Evolutionary conservation across 1,139 yeast species (phyloP), one percentile per base, ranked within the genome.

Genomic region (Hyphopichia buzzinii): DNA sequence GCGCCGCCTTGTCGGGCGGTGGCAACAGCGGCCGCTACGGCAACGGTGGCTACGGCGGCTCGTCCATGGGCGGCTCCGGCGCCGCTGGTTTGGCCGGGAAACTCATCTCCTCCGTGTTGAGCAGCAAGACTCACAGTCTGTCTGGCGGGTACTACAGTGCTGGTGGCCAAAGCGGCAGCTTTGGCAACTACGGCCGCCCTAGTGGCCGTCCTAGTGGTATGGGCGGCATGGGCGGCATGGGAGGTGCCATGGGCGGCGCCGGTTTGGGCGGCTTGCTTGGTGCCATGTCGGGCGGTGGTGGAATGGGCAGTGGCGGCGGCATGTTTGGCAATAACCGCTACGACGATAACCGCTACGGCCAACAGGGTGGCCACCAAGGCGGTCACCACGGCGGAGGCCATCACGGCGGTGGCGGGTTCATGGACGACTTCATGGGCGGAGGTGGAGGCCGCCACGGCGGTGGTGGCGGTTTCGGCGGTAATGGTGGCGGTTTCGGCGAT

Each of bases 191-290:
- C 27, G 14, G 27, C 10, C 15, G 29, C 4, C 29, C 29, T 11
- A 12, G 17, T 11, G 27, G 27, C 8, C 27, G 27, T 8, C 27
- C 27, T n/a, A n/a, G 74, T 40, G 84, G 84, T 43, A 77, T 77
- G 82, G 77, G 67, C 34, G 73, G 81, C 42, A 14, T 29, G 21
- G 32, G 35, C 26, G 38, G 38, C 8, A 23, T 25, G 19, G 35
- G 38, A 15, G 33, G 25, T 11, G 39, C 32, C 8, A 24, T 36
- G 30, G 42, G 42, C 12, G 41, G 41, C 14, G 27, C 17, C 16
- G 29, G 29, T 5, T 60, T 61, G 43, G 79, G 75, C 38, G 82
- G 82, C 48, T 10, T 19, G 8, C 74, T 75, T 79, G 75, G 75
- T 39, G 84, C 84, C 43, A 76, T 77, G 81, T 77, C 66, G 34